Percentiles rank a stretch among this genome's conserved stretches.
These are phyloP conservation scores for Aureobasidium subglaciale DNA, from an alignment of 2,329 filamentous ascomycete species.

Conservation along the genomic window DNA sequence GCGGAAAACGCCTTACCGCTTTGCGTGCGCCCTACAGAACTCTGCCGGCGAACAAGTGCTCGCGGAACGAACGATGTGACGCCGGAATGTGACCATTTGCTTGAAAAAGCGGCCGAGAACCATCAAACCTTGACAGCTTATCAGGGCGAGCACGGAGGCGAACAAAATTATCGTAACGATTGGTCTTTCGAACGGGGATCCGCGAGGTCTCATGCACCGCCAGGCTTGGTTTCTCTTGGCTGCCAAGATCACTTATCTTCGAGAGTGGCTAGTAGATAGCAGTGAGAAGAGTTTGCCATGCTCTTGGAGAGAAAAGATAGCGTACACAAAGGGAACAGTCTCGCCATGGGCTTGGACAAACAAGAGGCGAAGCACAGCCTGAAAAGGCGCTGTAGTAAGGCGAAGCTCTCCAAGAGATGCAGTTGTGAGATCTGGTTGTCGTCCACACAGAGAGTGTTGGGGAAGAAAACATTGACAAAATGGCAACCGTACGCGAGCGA, in stretches of 20 bases:
- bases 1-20: neutral
- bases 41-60: neutral
- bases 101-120: neutral
- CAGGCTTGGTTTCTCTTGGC: neutral
- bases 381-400: neutral
- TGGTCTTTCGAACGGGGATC: neutral
- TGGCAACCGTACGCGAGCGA: too few species aligned
- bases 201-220: neutral
- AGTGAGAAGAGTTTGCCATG: neutral
- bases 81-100: neutral
- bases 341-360: too few species aligned
- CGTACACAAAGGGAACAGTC: too few species aligned
- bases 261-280: neutral
- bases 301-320: too few species aligned
- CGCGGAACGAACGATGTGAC: neutral
- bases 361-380: neutral
- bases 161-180: neutral
- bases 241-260: neutral
- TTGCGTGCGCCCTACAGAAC: neutral
- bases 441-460: too few species aligned
- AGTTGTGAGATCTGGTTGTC: neutral
- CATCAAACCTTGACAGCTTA: neutral
- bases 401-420: neutral
- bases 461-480: too few species aligned
- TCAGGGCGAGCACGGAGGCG: neutral